Evolutionary conservation across 345 rosid genomes (phyloP).

Genomic region (Moricandia moricandioides): DNA sequence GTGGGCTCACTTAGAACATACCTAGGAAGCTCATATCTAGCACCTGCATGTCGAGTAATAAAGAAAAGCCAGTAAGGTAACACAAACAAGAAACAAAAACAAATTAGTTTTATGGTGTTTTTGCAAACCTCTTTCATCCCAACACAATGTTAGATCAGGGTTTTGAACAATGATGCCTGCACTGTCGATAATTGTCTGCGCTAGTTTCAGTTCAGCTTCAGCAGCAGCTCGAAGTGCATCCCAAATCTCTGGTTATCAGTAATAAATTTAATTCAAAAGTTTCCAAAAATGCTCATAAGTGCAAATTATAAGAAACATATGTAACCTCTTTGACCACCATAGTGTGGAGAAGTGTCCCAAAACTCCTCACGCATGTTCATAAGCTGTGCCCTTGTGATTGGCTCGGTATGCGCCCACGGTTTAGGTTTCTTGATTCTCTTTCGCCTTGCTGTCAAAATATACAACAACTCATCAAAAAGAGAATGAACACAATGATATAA

Average conservation of each 20-base stretch:
- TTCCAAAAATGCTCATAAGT: background rate
- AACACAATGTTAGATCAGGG: constrained; percentile 67
- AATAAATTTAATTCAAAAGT: background rate
- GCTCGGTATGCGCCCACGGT: constrained; percentile 71
- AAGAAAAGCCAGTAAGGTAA: background rate
- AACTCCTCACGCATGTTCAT: constrained; percentile 69
- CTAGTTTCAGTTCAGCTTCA: constrained; percentile 58
- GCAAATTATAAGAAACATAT: background rate
- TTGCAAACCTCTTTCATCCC: constrained; percentile 73
- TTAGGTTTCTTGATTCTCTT: constrained; percentile 53
- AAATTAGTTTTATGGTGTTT: background rate
- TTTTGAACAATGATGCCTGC: constrained; percentile 70
- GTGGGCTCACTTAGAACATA: constrained; percentile 79
- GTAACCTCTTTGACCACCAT: constrained; percentile 76
- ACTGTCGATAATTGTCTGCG: constrained; percentile 71
- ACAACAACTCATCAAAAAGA: background rate
- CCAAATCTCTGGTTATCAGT: constrained; percentile 57
- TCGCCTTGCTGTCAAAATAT: constrained; percentile 21
- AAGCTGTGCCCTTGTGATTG: constrained; percentile 64
- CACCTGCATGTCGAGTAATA: constrained; percentile 50
- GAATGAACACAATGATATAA: background rate
- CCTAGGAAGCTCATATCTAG: constrained; percentile 75
- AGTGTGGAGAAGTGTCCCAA: constrained; percentile 86
- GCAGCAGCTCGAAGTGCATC: constrained; percentile 77
- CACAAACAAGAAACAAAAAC: background rate